A percentile compares a stretch with the other conserved stretches of the same genome.
Evolutionary conservation across 2,329 filamentous ascomycete genomes (phyloP).

Genomic region (Bipolaris zeicola): DNA sequence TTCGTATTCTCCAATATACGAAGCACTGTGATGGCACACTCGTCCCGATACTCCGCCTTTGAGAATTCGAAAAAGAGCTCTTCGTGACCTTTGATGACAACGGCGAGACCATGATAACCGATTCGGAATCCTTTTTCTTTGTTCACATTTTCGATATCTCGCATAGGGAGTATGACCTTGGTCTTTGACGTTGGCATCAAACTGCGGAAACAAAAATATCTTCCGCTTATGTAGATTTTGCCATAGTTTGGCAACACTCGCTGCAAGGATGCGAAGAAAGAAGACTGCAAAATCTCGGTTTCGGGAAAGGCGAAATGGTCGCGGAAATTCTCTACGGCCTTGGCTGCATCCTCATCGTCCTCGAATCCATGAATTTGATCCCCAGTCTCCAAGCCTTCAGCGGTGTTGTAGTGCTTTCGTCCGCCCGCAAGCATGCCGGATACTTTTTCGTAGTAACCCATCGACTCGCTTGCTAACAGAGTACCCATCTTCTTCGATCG

Average conservation of each 20-base stretch:
- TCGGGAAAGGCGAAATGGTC: slow-evolving; percentile 88
- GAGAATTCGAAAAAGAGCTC: slow-evolving; percentile 96
- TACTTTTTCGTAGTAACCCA: slow-evolving; percentile 96
- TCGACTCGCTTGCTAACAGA: slow-evolving; percentile 84
- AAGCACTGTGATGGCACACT: slow-evolving; percentile 82
- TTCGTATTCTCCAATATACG: slow-evolving; percentile 75
- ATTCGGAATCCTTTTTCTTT: slow-evolving; percentile 96
- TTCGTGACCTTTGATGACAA: slow-evolving; percentile 93
- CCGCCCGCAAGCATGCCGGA: slow-evolving; percentile 96
- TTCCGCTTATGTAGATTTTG: slow-evolving; percentile 92
- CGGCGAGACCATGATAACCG: slow-evolving; percentile 85
- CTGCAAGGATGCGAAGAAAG: slow-evolving; percentile 91
- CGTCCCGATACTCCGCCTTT: slow-evolving; percentile 77
- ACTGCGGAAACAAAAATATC: slow-evolving; percentile 90
- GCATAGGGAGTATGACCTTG: slow-evolving; percentile 87
- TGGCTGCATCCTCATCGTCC: slow-evolving; percentile 60
- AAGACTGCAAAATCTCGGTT: slow-evolving; percentile 81
- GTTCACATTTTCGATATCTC: slow-evolving; percentile 88
- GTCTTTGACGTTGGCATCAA: slow-evolving; percentile 86
- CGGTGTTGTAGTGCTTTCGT: slow-evolving; percentile 83
- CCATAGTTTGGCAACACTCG: slow-evolving; percentile 90
- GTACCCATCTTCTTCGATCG: slow-evolving; percentile 81
- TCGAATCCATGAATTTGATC: slow-evolving; percentile 64
- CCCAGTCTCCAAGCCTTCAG: slow-evolving; percentile 67
- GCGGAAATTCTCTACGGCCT: slow-evolving; percentile 73